Conservation (phyloP, 805 yeast species). For the Candida stauntonica region DNA sequence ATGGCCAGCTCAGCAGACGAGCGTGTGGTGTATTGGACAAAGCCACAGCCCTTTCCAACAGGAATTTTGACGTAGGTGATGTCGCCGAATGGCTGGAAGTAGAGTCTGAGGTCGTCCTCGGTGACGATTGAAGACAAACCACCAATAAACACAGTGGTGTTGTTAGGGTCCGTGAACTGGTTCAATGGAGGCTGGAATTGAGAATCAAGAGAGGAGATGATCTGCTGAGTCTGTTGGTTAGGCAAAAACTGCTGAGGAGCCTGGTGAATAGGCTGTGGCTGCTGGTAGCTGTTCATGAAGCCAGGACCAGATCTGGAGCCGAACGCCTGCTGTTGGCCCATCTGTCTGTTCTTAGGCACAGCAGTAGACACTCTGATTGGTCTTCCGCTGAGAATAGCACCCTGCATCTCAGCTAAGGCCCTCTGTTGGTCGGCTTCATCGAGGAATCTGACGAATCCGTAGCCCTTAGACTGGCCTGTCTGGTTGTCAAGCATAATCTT, state of each 20-base stretch:
- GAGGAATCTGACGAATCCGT: conserved; percentile 81
- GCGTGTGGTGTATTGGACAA: conserved; percentile 75
- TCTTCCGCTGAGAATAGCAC: conserved; percentile 62
- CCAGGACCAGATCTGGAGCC: background rate
- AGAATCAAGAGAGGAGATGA: conserved; percentile 22
- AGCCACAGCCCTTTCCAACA: conserved; percentile 73
- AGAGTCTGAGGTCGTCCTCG: conserved; percentile 55
- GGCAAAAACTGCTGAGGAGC: conserved; percentile 12
- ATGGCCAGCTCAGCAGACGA: conserved; percentile 85
- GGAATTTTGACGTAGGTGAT: conserved; percentile 79
- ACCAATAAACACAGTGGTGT: conserved; percentile 69
- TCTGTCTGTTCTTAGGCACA: conserved; percentile 41
- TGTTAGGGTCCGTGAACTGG: conserved; percentile 74
- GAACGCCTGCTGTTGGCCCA: background rate
- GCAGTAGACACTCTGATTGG: conserved; percentile 77
- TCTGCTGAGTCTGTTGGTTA: conserved; percentile 24
- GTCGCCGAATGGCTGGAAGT: conserved; percentile 66
- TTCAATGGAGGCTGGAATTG: conserved; percentile 53
- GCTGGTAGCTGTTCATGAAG: conserved; percentile 16
- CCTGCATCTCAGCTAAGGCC: conserved; percentile 80
- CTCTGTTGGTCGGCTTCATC: conserved; percentile 63
- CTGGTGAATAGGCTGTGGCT: conserved; percentile 20
- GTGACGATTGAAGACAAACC: conserved; percentile 58
- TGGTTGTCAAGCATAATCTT: conserved; percentile 73
- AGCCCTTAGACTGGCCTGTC: conserved; percentile 74